Base-by-base conservation (phyloP, 495 filamentous ascomycete species). In the Astrothelium macrocarpum region DNA sequence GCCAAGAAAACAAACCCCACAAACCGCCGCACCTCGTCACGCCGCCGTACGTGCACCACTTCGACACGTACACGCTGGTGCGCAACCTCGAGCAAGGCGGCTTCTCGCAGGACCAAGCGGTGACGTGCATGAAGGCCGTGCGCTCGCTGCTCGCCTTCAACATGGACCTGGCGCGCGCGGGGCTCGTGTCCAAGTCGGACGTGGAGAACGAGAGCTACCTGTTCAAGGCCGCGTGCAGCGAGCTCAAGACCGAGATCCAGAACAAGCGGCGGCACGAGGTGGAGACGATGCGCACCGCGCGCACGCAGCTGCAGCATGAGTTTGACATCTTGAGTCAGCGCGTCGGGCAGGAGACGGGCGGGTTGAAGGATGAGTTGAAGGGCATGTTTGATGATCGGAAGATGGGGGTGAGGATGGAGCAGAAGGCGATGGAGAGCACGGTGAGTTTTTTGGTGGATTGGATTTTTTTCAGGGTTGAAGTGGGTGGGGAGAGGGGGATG, bases 341-440 rank as follows among this genome's bases (percentile, higher is more conserved):
- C 39, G 78, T 96, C 64, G 86, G 84, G 49, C 90, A 95, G 70
- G 91, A 97, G 66, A 79, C 90, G 26, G 75, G 84, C 63, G 84
- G 79, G 14, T 77, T 97, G 62, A 93, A 90, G 73, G 93, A 99
- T 71, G 90, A 92, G 42, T 83, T 97, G 45, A 92, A 90, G 71
- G 91, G 90, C 60, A 88, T 96, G 85, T 96, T 97, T 74, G 91
- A 97, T 70, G 94, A 99, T 70, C 84, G 95, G 26, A 91, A 91
- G 75, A 96, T 99, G 91, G 82, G 82, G 5, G 91, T 91, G 20
- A 81, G 90, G 49, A 87, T 88, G 72, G 88, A 96, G 71, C 90
- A 95, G 76, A 83, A 91, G 69, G 80, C 76, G 20, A 88, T 90
- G 73, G 91, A 97, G 68, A 88, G 82, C 68, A 79, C 78, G 69